phyloP scores from a whole-genome alignment of 441 rosid genomes.

The Arabidopsis lyrata region DNA sequence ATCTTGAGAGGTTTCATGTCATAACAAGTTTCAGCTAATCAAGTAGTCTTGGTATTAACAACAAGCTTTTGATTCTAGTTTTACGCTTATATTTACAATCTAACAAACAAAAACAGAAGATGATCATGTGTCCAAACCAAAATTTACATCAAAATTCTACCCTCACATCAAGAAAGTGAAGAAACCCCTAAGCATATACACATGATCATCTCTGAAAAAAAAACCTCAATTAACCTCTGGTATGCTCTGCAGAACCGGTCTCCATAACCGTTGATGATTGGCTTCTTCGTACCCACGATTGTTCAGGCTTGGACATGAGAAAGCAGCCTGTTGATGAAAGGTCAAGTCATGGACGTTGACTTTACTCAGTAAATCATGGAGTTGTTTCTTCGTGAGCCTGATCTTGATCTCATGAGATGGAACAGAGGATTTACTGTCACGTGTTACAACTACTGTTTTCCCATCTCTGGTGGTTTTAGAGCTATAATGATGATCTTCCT shows the following conservation, averaged over 20 bases:
- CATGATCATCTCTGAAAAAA: neutral
- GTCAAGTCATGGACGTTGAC: conserved; percentile 43
- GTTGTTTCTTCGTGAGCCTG: conserved; percentile 47
- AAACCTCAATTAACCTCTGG: conserved; percentile 34
- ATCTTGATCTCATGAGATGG: conserved; percentile 47
- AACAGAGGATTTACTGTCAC: conserved; percentile 13
- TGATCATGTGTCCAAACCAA: conserved; percentile 2
- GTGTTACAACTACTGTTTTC: conserved; percentile 7
- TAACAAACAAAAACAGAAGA: neutral
- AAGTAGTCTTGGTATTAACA: neutral
- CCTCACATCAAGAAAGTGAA: conserved; percentile 16
- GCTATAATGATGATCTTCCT: neutral
- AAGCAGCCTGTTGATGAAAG: conserved; percentile 13
- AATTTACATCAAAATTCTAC: conserved; percentile 24
- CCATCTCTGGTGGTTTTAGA: conserved; percentile 6
- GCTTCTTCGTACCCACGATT: conserved; percentile 20
- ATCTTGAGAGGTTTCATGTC: neutral
- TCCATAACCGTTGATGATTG: conserved; percentile 37
- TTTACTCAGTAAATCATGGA: conserved; percentile 37
- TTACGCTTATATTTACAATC: conserved; percentile 13
- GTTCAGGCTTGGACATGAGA: neutral
- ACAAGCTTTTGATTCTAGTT: neutral
- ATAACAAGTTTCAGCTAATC: neutral
- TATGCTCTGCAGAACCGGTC: conserved; percentile 46
- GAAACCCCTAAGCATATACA: conserved; percentile 11